Conservation (phyloP, 352 stramenopile genomes). For the Phytophthora cactorum region DNA sequence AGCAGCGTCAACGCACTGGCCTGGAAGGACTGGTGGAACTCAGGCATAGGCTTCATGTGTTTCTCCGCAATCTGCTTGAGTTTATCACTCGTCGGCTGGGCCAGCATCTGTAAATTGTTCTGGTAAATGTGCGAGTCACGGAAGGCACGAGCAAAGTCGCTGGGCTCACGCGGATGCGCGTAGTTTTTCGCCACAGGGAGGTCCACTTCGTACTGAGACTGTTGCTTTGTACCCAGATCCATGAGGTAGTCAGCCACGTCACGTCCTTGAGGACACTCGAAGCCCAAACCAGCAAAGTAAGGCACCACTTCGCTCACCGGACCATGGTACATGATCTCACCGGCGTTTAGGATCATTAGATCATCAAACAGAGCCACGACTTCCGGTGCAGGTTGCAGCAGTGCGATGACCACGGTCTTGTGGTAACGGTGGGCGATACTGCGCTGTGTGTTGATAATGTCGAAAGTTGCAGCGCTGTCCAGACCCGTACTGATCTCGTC, state of each 20-base stretch:
- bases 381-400: constrained; percentile 83
- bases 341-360: constrained; percentile 54
- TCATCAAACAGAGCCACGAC: constrained; percentile 62
- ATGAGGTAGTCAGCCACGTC: constrained; percentile 49
- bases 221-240: constrained; percentile 47
- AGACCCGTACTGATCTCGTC: constrained; percentile 88
- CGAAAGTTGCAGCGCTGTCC: constrained; percentile 57
- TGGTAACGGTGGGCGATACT: constrained; percentile 48
- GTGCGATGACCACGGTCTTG: constrained; percentile 69
- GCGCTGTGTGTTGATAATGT: constrained; percentile 60
- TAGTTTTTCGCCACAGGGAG: constrained; percentile 5
- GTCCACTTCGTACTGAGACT: constrained; percentile 34
- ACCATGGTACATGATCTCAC: constrained; percentile 53
- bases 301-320: constrained; percentile 32
- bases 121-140: constrained; percentile 43
- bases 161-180: constrained; percentile 26
- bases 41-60: constrained; percentile 38
- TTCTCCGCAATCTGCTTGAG: constrained; percentile 77
- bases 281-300: constrained; percentile 46
- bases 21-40: constrained; percentile 40
- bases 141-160: constrained; percentile 56
- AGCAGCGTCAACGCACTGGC: constrained; percentile 37
- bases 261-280: constrained; percentile 31
- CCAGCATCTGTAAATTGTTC: constrained; percentile 67
- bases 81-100: constrained; percentile 84